Conservation (phyloP, 2,329 filamentous ascomycete species). For the Ophiosphaerella korrae region DNA sequence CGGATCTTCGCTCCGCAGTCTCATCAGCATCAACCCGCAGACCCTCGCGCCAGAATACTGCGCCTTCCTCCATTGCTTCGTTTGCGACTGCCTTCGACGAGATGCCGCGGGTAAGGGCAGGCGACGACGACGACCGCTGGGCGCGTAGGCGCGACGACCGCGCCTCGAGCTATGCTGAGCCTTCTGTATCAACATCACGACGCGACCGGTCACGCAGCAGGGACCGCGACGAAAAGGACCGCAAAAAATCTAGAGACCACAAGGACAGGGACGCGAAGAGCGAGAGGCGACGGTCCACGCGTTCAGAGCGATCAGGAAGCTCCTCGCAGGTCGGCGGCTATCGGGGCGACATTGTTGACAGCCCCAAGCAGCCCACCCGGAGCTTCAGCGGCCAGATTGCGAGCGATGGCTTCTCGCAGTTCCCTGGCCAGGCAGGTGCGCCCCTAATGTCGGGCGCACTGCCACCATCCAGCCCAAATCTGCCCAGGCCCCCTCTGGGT, state of each 20-base stretch:
- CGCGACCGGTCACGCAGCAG: slow-evolving; percentile 36
- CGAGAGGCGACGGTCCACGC: slow-evolving; percentile 37
- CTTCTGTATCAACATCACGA: slow-evolving; percentile 30
- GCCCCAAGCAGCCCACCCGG: slow-evolving; percentile 25
- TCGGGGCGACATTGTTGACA: slow-evolving; percentile 39
- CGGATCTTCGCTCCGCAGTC: slow-evolving; percentile 42
- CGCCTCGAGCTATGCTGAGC: slow-evolving; percentile 37
- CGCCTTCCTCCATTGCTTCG: slow-evolving; percentile 42
- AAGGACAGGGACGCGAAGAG: slow-evolving; percentile 30
- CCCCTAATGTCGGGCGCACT: slow-evolving; percentile 44
- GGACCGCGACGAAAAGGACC: slow-evolving; percentile 40
- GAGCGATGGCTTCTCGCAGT: slow-evolving; percentile 40
- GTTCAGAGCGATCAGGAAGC: slow-evolving; percentile 35
- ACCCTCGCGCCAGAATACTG: slow-evolving; percentile 37
- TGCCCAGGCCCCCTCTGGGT: slow-evolving; percentile 1
- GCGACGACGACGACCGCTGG: slow-evolving; percentile 37
- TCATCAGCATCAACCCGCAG: slow-evolving; percentile 42
- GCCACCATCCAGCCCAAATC: slow-evolving; percentile 29
- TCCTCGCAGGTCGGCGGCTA: slow-evolving; percentile 35
- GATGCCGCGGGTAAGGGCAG: slow-evolving; percentile 31
- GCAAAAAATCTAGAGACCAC: slow-evolving; percentile 30
- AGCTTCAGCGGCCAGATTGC: slow-evolving; percentile 39
- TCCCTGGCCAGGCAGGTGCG: slow-evolving; percentile 41
- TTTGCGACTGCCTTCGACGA: slow-evolving; percentile 48
- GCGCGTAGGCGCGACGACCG: slow-evolving; percentile 34